phyloP scores from a whole-genome alignment of 2,329 filamentous ascomycete species.

The Colletotrichum sp. region DNA sequence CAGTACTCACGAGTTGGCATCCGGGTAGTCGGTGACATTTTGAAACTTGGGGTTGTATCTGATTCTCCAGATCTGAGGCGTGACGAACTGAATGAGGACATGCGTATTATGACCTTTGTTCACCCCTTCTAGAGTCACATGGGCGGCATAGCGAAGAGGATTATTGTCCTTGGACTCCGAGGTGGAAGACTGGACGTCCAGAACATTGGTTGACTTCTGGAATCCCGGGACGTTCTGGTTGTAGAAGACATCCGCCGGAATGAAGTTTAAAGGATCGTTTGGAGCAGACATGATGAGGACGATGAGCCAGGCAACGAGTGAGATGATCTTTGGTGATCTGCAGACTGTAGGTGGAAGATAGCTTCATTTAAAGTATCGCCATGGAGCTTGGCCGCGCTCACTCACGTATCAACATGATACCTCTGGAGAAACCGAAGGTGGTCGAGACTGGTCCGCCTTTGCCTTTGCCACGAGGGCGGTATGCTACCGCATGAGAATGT shows the following conservation, averaged over 20 bases:
- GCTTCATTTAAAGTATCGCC: neutral
- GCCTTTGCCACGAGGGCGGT: neutral
- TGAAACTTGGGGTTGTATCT: neutral
- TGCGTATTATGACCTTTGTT: no score
- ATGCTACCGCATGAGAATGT: neutral
- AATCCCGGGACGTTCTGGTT: neutral
- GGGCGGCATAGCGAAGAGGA: neutral
- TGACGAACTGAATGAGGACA: neutral
- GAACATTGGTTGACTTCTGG: neutral
- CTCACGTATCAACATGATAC: neutral
- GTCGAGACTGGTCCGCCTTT: neutral
- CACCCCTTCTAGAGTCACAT: no score
- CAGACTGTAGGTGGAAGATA: fast-evolving
- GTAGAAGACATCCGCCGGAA: neutral
- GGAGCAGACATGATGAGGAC: neutral
- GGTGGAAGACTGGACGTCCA: neutral
- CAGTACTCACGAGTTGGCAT: no score
- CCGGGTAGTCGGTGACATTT: no score
- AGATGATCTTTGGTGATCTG: neutral
- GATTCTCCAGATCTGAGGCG: neutral
- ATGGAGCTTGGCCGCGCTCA: no score
- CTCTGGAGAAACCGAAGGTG: neutral
- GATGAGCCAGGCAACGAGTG: neutral
- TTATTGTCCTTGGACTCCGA: fast-evolving
- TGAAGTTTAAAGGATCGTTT: neutral